phyloP scores from a whole-genome alignment of 2,329 filamentous ascomycete species.

The Aureobasidium vineae region DNA sequence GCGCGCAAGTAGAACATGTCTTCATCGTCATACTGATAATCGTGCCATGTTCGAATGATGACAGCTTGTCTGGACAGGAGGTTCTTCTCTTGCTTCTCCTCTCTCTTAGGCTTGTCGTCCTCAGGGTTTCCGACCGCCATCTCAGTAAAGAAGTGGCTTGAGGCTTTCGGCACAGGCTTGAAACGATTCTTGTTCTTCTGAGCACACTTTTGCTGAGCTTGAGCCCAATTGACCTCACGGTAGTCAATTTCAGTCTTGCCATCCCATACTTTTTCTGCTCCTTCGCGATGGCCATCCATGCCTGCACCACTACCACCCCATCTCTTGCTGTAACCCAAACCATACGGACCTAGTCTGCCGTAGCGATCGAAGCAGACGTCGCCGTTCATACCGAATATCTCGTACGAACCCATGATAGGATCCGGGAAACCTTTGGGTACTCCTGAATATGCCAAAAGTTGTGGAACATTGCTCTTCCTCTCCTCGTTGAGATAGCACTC shows the following conservation, averaged over 20 bases:
- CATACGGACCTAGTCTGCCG: slow-evolving; percentile 84
- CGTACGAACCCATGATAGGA: slow-evolving; percentile 81
- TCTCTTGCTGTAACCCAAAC: slow-evolving; percentile 76
- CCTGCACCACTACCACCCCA: slow-evolving; percentile 82
- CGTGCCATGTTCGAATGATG: slow-evolving; percentile 78
- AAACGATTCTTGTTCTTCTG: slow-evolving; percentile 70
- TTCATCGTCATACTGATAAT: slow-evolving; percentile 74
- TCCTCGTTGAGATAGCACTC: slow-evolving; percentile 77
- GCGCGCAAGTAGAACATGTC: slow-evolving; percentile 80
- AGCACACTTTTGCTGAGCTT: slow-evolving; percentile 72
- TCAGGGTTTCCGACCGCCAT: slow-evolving; percentile 39
- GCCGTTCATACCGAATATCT: slow-evolving; percentile 72
- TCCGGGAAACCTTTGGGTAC: slow-evolving; percentile 82
- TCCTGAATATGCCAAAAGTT: slow-evolving; percentile 71
- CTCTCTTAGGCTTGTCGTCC: slow-evolving; percentile 27
- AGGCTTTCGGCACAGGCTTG: slow-evolving; percentile 40
- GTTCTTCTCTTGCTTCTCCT: slow-evolving; percentile 34
- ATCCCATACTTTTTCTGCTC: slow-evolving; percentile 75
- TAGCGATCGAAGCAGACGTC: slow-evolving; percentile 93
- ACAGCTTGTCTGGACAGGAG: slow-evolving; percentile 66
- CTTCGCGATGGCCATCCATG: slow-evolving; percentile 78
- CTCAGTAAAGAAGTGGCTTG: slow-evolving; percentile 43
- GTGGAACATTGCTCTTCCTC: slow-evolving; percentile 64
- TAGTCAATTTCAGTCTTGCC: slow-evolving; percentile 72
- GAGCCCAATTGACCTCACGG: slow-evolving; percentile 72